Base-by-base conservation (phyloP, 139 green algal genomes). In the Coelastrella sp. region DNA sequence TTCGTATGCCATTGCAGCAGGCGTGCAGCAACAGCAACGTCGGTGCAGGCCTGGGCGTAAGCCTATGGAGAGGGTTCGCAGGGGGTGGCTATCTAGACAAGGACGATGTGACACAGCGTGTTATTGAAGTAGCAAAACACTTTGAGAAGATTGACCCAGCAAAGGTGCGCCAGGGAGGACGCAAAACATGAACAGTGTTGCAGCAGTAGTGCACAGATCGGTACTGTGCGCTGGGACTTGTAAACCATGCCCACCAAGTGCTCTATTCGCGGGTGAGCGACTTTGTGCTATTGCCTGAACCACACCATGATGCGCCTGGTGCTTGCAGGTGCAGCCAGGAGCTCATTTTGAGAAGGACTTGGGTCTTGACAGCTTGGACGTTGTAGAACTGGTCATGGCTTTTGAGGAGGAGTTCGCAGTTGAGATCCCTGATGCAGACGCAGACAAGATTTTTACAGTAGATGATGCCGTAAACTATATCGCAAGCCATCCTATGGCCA, bases 361-460 rank as follows among this genome's bases (percentile, higher is more conserved):
- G 71, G 98, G 98, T 14, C 94, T 99, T 86, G 98, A 99, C 94
- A 98, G 95, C 91, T 93, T 99, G 83, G 98, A 99, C 94, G 97
- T 97, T 13, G 98, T 99, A 60, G 98, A 99, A 94, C 95, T 99
- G 80, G 98, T 99, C 17, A 99, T 99, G 98, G 98, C 98, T 16
- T 96, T 99, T 87, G 98, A 99, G 95, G 98, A 99, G 95, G 98
- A 99, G 94, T 99, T 99, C 94, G 96, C 93, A 11, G 92, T 99
- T 54, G 98, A 99, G 93, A 99, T 99, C 87, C 98, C 98, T 13
- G 98, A 99, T 85, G 95, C 92, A 3, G 98, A 99, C 90, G 98
- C 98, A 54, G 98, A 99, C 93, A 99, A 99, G 92, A 99, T 99
- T 73, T 57, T 92, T 19, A 97, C 95, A 19, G 95, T 96, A 5